Base-by-base conservation (phyloP, 495 filamentous ascomycete genomes). In the Podospora didyma region DNA sequence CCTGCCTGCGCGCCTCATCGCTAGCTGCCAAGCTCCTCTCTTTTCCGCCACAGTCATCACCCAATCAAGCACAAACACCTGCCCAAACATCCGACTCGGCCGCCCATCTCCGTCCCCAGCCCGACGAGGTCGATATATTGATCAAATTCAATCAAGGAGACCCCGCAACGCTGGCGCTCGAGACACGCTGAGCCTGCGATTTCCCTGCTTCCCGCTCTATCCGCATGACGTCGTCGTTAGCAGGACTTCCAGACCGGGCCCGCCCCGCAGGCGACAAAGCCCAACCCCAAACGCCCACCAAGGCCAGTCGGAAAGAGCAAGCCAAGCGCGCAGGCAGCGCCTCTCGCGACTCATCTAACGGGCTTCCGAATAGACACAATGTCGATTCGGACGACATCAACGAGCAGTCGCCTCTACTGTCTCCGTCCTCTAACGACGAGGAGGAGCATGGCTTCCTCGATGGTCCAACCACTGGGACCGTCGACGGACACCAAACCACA, bases 351-450 rank as follows among this genome's bases (percentile, higher is more conserved):
- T 42, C 23, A 17, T 44, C 54, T 2, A 41, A 46, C 28, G 56
- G 59, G 45, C 61, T 59, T 41, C n/a, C 57, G 7, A 56, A 60
- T 7, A 47, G 16, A 11, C 44, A 57, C 7, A 31, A 41, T 6
- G 46, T 54, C 34, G 59, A 50, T 16, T 46, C 46, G 12, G 66
- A 71, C 46, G 52, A 54, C 17, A 51, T 79, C 20, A 76, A 83
- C 57, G 85, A 88, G 65, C 69, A 78, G 24, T 86, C 83, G 31
- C 85, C 85, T 9, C 70, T 88, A 58, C 64, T 88, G 21, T 78
- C 76, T 16, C 77, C 76, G 0, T 57, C 49, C 50, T 64, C 66
- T 39, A 68, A 67, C 46, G n/a, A n/a, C n/a, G 73, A 75, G 22
- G 72, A 70, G 7, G 73, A 31, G 26, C 26, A 74, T 56, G 70